Percentiles rank a stretch among this genome's conserved stretches.
Conservation (phyloP, 2,329 filamentous ascomycete genomes). For the Neocucurbitaria cava region DNA sequence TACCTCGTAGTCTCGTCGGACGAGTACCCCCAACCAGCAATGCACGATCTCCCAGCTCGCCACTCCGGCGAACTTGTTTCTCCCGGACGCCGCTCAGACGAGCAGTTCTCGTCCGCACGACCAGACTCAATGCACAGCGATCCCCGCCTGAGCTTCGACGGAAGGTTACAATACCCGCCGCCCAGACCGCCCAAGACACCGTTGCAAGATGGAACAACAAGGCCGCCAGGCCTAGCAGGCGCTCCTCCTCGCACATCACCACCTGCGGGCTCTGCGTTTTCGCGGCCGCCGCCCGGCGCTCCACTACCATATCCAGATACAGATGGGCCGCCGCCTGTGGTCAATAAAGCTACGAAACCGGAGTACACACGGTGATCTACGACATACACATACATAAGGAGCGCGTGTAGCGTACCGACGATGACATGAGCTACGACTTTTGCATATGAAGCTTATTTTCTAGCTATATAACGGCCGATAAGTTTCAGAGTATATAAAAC, state of each 20-base stretch:
- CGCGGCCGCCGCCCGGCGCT: conserved; percentile 42
- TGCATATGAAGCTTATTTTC: neutral
- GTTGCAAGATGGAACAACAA: conserved; percentile 32
- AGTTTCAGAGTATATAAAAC: neutral
- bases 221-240: conserved; percentile 22
- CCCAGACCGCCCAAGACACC: conserved; percentile 52
- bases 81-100: conserved; percentile 39
- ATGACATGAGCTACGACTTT: neutral
- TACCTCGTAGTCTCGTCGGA: conserved; percentile 63
- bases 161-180: conserved; percentile 35
- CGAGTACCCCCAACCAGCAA: conserved; percentile 64
- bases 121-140: conserved; percentile 35
- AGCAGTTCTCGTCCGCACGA: conserved; percentile 34
- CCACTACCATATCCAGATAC: conserved; percentile 79
- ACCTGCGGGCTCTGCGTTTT: conserved; percentile 26
- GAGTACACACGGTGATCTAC: conserved; percentile 55
- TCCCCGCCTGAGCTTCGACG: conserved; percentile 35
- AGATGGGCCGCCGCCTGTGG: conserved; percentile 80
- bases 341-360: conserved; percentile 87
- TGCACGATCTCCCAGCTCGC: conserved; percentile 34
- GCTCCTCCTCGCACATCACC: conserved; percentile 36
- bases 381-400: neutral
- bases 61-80: conserved; percentile 72
- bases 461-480: neutral
- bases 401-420: neutral